Evolutionary conservation across 768 basidiomycete genomes (phyloP), one percentile per base, ranked within the genome.

Genomic region (Mycena epipterygia): DNA sequence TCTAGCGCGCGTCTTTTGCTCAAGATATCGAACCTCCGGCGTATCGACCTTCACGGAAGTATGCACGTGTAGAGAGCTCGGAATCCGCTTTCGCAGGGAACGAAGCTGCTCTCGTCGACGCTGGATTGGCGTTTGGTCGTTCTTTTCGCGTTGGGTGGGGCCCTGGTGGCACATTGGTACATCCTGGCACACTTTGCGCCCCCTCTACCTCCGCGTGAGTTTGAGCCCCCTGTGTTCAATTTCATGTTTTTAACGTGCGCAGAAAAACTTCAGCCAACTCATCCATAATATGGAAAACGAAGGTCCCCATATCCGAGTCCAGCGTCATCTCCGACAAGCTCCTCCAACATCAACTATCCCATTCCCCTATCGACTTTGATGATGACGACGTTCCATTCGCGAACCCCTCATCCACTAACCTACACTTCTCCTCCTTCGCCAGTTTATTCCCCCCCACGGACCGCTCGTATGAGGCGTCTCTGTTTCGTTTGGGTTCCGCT

Each of bases 111-210:
- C 81, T 90, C 49, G 83, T 90, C 14, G 97, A 99, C 80, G 93
- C 95, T 19, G 97, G 96, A 0, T 83, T 98, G 39, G 88, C 93
- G 0, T 83, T 96, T 64, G 96, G 96, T 16, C 89, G 95, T 21
- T 95, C 94, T 16, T 98, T 96, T 80, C 88, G 96, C 65, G 95
- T 93, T 3, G 91, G 95, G 5, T 99, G 96, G 95, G 95, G 97
- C 23, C 92, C 94, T 1, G 87, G 89, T 41, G 95, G 95, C 0
- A 85, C 84, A 42, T 77, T 98, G 9, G 91, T 91, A 14, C 92
- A 95, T 79, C 79, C 93, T 14, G 96, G 95, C n/a, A 84, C 85
- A 56, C 81, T 97, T 71, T 92, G 93, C 81, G 82, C 85, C 9
- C 90, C 91, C 29, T 81, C 76, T 5, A 82, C 84, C 59, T 81